Percentiles rank a stretch among this genome's conserved stretches.
Conservation (phyloP, 1,139 yeast species). For the Geotrichum aggregatum region DNA sequence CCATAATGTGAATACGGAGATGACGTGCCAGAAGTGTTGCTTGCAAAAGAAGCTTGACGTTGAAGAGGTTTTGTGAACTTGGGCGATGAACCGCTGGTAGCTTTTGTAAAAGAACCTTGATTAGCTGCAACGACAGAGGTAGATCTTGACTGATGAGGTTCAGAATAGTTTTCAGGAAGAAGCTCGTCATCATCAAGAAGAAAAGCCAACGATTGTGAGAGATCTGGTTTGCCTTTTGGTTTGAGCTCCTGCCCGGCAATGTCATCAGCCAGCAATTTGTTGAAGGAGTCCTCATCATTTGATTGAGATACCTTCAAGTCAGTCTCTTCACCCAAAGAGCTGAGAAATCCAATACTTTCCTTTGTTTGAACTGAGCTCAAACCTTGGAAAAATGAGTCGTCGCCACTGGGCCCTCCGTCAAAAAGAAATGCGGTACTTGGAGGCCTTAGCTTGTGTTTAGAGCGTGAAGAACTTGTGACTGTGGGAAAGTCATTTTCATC, state of each 20-base stretch:
- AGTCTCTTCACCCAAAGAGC: neutral
- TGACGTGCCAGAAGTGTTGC: neutral
- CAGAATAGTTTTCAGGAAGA: conserved; percentile 40
- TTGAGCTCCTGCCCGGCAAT: conserved; percentile 5
- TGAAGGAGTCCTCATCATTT: conserved; percentile 24
- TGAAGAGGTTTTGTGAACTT: neutral
- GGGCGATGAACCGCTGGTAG: neutral
- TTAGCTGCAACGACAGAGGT: conserved; percentile 5
- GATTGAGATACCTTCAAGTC: neutral
- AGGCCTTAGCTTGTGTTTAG: no score
- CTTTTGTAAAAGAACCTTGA: neutral
- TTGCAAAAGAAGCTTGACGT: conserved; percentile 7
- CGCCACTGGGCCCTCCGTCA: conserved; percentile 3
- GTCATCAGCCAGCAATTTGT: conserved; percentile 18
- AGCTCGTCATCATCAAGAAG: conserved; percentile 41
- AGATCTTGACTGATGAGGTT: conserved; percentile 7
- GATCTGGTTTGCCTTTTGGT: conserved; percentile 18
- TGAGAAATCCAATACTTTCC: neutral
- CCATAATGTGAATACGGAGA: neutral
- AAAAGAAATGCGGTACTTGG: conserved; percentile 15
- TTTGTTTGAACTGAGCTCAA: conserved; percentile 5
- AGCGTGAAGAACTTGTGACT: no score
- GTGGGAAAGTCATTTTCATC: no score
- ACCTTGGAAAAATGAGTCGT: conserved; percentile 14
- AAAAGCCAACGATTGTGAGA: conserved; percentile 37